phyloP scores from a whole-genome alignment of 2,329 filamentous ascomycete species.

The Akanthomyces uredinophilus region DNA sequence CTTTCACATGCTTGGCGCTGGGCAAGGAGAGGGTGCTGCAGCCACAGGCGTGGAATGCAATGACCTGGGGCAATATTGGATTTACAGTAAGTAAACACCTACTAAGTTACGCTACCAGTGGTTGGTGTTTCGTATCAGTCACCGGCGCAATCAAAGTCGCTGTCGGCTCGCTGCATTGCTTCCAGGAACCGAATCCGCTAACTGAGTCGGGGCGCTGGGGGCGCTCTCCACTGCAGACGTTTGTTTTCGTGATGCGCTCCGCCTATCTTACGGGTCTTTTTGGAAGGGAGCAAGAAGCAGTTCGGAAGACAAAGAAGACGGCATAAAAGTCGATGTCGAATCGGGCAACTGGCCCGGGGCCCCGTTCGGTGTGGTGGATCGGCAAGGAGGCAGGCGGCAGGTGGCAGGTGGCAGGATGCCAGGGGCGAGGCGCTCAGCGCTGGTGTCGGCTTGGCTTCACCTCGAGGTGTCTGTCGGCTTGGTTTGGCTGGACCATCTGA shows the following conservation, averaged over 20 bases:
- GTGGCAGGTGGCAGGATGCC: no score
- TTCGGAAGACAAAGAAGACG: constrained; percentile 23
- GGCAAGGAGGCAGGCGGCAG: background rate
- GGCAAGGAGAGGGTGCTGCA: constrained; percentile 50
- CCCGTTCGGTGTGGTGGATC: background rate
- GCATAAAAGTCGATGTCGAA: constrained; percentile 16
- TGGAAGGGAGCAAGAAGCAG: constrained; percentile 38
- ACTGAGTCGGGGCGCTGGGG: constrained; percentile 6
- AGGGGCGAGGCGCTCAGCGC: background rate
- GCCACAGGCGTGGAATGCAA: constrained; percentile 58
- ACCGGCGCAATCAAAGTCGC: background rate
- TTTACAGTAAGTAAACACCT: constrained; percentile 47
- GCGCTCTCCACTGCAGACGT: constrained; percentile 31
- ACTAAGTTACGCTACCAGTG: background rate
- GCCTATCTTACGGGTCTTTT: constrained; percentile 57
- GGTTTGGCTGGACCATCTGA: constrained; percentile 7
- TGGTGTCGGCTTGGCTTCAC: background rate
- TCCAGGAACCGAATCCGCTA: constrained; percentile 2
- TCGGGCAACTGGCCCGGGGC: constrained; percentile 13
- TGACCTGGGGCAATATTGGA: constrained; percentile 70
- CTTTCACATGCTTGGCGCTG: constrained; percentile 53
- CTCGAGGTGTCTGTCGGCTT: background rate
- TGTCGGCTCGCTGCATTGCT: background rate
- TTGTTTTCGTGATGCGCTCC: constrained; percentile 52
- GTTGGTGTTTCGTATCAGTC: no score